Evolutionary conservation across 2,329 filamentous ascomycete genomes (phyloP), one percentile per base, ranked within the genome.

Genomic region (Fusarium austroafricanum): DNA sequence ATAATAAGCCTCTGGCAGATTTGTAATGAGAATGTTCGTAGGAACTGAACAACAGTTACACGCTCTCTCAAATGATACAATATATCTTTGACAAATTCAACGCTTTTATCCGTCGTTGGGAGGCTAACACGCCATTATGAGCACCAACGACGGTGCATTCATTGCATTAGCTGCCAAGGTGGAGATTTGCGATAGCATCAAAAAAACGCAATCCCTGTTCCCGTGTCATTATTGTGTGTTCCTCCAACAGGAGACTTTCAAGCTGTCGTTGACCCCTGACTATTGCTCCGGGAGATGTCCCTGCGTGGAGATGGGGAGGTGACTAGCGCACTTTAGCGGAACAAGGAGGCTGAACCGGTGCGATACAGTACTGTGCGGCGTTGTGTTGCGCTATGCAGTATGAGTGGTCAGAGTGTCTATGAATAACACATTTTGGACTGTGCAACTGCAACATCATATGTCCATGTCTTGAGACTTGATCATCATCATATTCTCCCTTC

Each of bases 111-210:
- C 29, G 29, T 31, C 11, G 46, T 31, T 35, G 38, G 59, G 37
- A 43, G 44, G 31, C 20, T 56, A 8, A 21, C 20, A 23, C 15
- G 23, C 18, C 17, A 58, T 50, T 43, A 55, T 33, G 56, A 46
- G 55, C 49, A 55, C 49, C 61, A 60, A 58, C 53, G 43, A 56
- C 40, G 46, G 51, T 46, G 61, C 61, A 62, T 56, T 69, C 61
- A 62, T 56, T 69, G 67, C 66, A 65, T 70, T 67, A 60, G 56
- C 64, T 42, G 35, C 15, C 20, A 37, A 31, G 39, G 60, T 49
- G 60, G 47, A 23, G 43, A 61, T 50, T 40, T 33, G 38, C 35
- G 17, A 31, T 50, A 12, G 18, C n/a, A 26, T 18, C 9, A n/a
- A 29, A 54, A 29, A 9, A 55, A 18, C 20, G 11, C 21, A 21